Percentiles rank a stretch among this genome's conserved stretches.
phyloP scores from a whole-genome alignment of 2,329 filamentous ascomycete genomes.

The Aureobasidium lini region DNA sequence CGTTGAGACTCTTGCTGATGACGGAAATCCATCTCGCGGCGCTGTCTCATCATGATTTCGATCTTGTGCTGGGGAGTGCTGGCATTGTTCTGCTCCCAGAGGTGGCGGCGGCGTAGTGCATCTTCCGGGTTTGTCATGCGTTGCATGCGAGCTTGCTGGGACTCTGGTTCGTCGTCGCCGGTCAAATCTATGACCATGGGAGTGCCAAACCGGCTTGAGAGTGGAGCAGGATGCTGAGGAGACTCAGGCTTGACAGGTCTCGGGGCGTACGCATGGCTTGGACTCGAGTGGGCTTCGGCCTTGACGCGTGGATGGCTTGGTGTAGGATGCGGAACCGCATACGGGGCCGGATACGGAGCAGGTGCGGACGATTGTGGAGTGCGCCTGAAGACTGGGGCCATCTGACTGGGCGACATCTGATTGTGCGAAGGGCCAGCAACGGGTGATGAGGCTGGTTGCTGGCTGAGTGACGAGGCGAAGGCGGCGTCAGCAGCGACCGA shows the following conservation, averaged over 20 bases:
- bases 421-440: constrained; percentile 6
- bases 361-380: background rate
- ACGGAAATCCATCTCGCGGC: background rate
- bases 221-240: background rate
- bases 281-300: background rate
- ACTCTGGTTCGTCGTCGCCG: background rate
- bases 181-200: constrained; percentile 6
- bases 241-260: constrained; percentile 3
- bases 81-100: background rate
- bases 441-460: constrained; percentile 14
- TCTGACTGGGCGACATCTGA: constrained; percentile 5
- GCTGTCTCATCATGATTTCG: background rate
- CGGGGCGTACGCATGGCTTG: background rate
- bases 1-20: background rate
- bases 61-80: background rate
- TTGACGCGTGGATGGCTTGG: background rate
- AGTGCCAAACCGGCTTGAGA: background rate
- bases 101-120: background rate
- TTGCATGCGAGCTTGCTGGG: background rate
- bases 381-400: constrained; percentile 18
- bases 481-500: constrained; percentile 20
- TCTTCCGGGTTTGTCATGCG: background rate
- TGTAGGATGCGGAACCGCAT: background rate
- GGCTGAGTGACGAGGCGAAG: constrained; percentile 23
- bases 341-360: background rate